Base-by-base conservation (phyloP, 441 rosid species). In the Adansonia rubrostipa region DNA sequence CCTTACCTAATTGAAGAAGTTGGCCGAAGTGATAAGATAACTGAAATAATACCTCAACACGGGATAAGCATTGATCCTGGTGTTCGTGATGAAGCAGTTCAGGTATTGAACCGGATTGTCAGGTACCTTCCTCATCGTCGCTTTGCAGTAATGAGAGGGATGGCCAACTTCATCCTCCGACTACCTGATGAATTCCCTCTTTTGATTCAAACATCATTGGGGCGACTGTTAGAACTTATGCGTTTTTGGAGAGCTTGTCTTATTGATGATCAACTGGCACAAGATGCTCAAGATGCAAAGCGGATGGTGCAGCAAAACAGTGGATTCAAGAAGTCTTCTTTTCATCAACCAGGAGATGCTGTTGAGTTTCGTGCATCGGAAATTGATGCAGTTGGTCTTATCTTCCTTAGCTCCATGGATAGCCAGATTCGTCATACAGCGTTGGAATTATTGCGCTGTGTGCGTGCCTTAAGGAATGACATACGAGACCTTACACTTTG, bases 21-120 rank as follows among this genome's bases (percentile, higher is more conserved):
- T 85, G 97, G 99, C 60, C 90, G 99, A 88, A 93, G 88, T 84
- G 99, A 95, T 87, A 97, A 93, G 91, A 93, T 97, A 73, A 90
- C 99, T 33, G 99, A 97, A 89, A 93, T 97, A 82, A 97, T 97
- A 86, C 99, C 99, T 80, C 97, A 93, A 86, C 99, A 97, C 81
- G 99, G 99, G 65, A 93, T 97, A 85, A 95, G 99, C 86, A 91
- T 95, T 76, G 99, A 97, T 85, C 99, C 99, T 77, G 99, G 99
- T 66, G 99, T 97, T 63, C 99, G 99, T 58, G 99, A 95, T 85
- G 99, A 97, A 90, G 99, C 99, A 53, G 99, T 91, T 56, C 99
- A 90, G 87, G 98, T 97, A 51, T 85, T 97, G 89, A 97, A 93
- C 87, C 89, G 99, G 81, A 89, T 95, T 82, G 97, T 97, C 65